These are phyloP conservation scores for Pulicaria dysenterica DNA, from an alignment of 129 eudicot genomes.

Conservation along the genomic window DNA sequence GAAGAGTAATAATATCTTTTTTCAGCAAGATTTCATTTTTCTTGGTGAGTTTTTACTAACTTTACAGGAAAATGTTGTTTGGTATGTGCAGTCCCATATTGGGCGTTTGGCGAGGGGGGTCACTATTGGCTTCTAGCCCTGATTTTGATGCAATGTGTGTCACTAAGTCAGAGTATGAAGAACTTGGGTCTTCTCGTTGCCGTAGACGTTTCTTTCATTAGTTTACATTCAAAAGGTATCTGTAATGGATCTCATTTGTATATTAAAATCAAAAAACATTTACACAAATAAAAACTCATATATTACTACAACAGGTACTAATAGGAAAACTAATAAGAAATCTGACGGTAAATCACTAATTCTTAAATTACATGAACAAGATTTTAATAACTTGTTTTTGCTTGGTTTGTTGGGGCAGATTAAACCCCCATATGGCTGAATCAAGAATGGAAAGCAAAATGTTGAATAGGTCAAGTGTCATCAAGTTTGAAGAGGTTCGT, in stretches of 20 bases:
- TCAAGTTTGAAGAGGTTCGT: too few species aligned
- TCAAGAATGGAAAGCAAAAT: too few species aligned
- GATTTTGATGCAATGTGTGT: constrained; percentile 95
- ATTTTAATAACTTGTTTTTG: neutral
- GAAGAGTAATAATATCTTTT: constrained; percentile 63
- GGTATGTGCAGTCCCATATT: constrained; percentile 70
- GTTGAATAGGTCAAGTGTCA: too few species aligned
- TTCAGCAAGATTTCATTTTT: neutral
- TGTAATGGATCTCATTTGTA: neutral
- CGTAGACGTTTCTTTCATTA: constrained; percentile 88
- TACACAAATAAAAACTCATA: too few species aligned
- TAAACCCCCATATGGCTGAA: too few species aligned
- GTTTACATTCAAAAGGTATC: constrained; percentile 29
- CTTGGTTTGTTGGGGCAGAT: neutral
- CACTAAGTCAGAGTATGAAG: constrained; percentile 93
- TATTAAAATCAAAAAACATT: too few species aligned
- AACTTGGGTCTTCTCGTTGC: constrained; percentile 88
- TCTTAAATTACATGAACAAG: constrained; percentile 6
- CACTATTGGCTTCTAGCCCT: constrained; percentile 97
- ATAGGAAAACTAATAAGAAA: neutral
- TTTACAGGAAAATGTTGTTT: constrained; percentile 18
- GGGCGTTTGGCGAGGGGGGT: constrained; percentile 99
- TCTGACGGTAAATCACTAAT: neutral
- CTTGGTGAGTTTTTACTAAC: neutral
- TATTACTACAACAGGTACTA: too few species aligned